Conservation (phyloP, 164 flowering plant species). For the Pachysandra terminalis region DNA sequence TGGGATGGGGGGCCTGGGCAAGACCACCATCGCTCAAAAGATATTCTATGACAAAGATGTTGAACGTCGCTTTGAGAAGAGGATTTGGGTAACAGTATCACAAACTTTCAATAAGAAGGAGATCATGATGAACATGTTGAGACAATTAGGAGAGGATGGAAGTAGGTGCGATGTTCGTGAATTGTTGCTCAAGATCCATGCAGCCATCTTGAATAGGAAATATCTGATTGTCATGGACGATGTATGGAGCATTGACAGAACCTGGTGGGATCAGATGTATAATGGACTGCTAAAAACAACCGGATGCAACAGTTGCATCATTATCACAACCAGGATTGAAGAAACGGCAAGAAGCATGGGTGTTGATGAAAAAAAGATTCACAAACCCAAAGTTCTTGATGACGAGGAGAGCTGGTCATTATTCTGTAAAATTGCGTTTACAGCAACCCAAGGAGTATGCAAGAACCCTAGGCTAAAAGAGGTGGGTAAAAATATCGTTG, state of each 20-base stretch:
- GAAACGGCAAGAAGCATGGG: conserved; percentile 9
- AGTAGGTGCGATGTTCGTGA: neutral
- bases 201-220: conserved; percentile 1
- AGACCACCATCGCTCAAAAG: conserved; percentile 17
- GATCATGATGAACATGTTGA: conserved; percentile 20
- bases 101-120: conserved; percentile 1
- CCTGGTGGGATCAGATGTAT: conserved; percentile 11
- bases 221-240: conserved; percentile 20
- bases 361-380: neutral
- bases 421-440: conserved; percentile 16
- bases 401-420: conserved; percentile 21
- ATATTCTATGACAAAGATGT: conserved; percentile 1
- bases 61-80: neutral
- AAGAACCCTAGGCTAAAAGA: neutral
- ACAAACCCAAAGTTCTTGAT: conserved; percentile 11
- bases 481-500: conserved; percentile 10
- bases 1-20: conserved; percentile 26
- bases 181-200: conserved; percentile 2
- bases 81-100: conserved; percentile 21
- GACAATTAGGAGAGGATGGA: conserved; percentile 2
- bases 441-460: neutral
- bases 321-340: conserved; percentile 16
- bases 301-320: conserved; percentile 2
- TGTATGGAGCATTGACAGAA: conserved; percentile 4
- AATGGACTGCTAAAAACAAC: neutral